phyloP scores from a whole-genome alignment of 352 stramenopile genomes.

The Phytophthora pini region DNA sequence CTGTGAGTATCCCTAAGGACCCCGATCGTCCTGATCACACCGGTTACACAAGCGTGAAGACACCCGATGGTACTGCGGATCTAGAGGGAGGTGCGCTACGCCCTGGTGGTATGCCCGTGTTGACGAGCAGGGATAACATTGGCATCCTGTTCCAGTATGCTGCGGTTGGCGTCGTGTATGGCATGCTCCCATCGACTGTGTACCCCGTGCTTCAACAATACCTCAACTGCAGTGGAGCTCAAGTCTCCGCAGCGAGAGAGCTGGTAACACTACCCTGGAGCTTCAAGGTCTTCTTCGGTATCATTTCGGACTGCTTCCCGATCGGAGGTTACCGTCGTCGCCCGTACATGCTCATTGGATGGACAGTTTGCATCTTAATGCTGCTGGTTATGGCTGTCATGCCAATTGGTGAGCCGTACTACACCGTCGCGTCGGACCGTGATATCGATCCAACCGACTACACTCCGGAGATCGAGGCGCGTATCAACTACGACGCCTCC shows the following conservation, averaged over 20 bases:
- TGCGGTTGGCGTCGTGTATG: slow-evolving; percentile 18
- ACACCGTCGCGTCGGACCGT: slow-evolving; percentile 20
- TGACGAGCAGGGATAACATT: slow-evolving; percentile 19
- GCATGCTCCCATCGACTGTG: slow-evolving; percentile 14
- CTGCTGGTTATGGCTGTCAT: slow-evolving; percentile 23
- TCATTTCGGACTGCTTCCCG: slow-evolving; percentile 27
- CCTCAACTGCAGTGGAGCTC: slow-evolving; percentile 24
- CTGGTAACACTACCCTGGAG: slow-evolving; percentile 22
- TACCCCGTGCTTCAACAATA: slow-evolving; percentile 25
- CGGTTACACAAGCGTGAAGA: slow-evolving; percentile 8
- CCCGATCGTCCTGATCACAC: slow-evolving; percentile 5
- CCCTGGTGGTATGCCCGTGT: slow-evolving; percentile 17
- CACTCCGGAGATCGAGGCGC: slow-evolving; percentile 19
- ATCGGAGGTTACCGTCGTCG: slow-evolving; percentile 18
- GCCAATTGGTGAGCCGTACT: slow-evolving; percentile 20
- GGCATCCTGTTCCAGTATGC: slow-evolving; percentile 20
- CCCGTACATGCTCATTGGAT: slow-evolving; percentile 27
- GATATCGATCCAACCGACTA: slow-evolving; percentile 22
- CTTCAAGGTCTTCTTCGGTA: slow-evolving; percentile 30
- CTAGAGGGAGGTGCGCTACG: slow-evolving; percentile 21
- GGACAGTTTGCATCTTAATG: slow-evolving; percentile 28
- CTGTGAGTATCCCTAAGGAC: slow-evolving; percentile 17
- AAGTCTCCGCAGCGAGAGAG: slow-evolving; percentile 19
- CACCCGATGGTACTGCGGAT: slow-evolving; percentile 2
- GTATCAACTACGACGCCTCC: slow-evolving; percentile 18